These are phyloP conservation scores for Kodamaea hsintzibuensis DNA, from an alignment of 805 yeast genomes.

Conservation along the genomic window DNA sequence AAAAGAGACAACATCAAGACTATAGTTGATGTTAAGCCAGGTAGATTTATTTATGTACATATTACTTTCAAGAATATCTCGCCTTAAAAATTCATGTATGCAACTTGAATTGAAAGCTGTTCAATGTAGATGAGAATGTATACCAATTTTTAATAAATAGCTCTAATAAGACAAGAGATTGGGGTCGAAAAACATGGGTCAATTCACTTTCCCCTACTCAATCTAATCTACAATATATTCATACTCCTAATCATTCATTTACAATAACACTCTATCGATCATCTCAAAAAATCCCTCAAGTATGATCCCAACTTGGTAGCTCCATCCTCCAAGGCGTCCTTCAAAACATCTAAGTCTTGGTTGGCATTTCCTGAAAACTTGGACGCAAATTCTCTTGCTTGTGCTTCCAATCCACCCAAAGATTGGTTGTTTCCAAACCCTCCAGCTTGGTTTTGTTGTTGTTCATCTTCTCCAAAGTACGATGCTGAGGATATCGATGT, in stretches of 20 bases:
- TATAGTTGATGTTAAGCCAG: background rate
- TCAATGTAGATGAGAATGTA: no score
- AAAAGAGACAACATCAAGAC: background rate
- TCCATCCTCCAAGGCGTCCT: slow-evolving; percentile 91
- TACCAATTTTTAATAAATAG: no score
- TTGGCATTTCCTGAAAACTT: slow-evolving; percentile 74
- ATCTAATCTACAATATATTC: background rate
- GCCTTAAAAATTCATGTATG: background rate
- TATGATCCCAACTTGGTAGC: slow-evolving; percentile 85
- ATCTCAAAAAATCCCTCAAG: slow-evolving; percentile 80
- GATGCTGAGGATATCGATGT: slow-evolving; percentile 88
- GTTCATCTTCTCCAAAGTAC: slow-evolving; percentile 86
- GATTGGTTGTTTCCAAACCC: slow-evolving; percentile 24
- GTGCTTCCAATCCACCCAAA: slow-evolving; percentile 51
- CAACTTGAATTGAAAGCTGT: background rate
- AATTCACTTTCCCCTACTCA: no score
- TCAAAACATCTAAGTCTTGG: slow-evolving; percentile 85
- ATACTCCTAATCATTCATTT: background rate
- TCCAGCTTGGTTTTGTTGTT: slow-evolving; percentile 18
- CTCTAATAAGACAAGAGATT: no score
- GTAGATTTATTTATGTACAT: background rate
- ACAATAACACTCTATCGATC: slow-evolving; percentile 4
- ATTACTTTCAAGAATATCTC: background rate
- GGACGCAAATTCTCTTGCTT: slow-evolving; percentile 63
- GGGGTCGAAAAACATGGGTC: no score